Conservation (phyloP, 768 basidiomycete genomes). For the Tremella fuciformis region DNA sequence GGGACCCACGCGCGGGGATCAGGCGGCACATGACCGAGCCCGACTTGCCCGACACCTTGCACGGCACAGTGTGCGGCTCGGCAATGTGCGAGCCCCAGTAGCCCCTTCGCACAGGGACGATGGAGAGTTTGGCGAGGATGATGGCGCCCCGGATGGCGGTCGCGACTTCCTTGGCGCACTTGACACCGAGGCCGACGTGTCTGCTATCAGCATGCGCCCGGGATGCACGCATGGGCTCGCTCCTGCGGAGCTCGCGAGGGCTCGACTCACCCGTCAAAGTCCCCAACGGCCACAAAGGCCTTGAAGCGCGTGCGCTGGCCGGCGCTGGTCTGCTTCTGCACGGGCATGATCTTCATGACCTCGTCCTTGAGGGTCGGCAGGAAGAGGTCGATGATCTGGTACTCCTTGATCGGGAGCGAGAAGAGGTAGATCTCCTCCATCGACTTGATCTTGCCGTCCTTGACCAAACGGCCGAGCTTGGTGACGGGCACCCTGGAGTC, state of each 20-base stretch:
- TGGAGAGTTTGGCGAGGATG: slow-evolving; percentile 95
- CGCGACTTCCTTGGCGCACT: slow-evolving; percentile 99
- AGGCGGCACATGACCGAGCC: slow-evolving; percentile 99
- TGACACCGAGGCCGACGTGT: slow-evolving; percentile 98
- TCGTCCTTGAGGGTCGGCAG: slow-evolving; percentile 91
- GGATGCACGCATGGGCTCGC: not conserved
- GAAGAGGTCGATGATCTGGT: slow-evolving; percentile 99
- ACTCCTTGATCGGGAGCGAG: slow-evolving; percentile 99
- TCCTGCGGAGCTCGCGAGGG: too few species aligned
- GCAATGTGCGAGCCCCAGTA: slow-evolving; percentile 99
- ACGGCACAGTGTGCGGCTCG: slow-evolving; percentile 98
- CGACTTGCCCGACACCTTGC: slow-evolving; percentile 96
- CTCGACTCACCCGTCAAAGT: slow-evolving; percentile 71
- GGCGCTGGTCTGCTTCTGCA: slow-evolving; percentile 99
- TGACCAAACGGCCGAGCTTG: slow-evolving; percentile 97
- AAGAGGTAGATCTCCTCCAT: slow-evolving; percentile 99
- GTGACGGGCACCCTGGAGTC: slow-evolving; percentile 99
- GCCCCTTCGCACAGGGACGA: slow-evolving; percentile 95
- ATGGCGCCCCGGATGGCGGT: slow-evolving; percentile 99
- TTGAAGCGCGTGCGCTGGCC: slow-evolving; percentile 99
- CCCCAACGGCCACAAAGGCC: slow-evolving; percentile 99
- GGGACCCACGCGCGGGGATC: slow-evolving; percentile 71
- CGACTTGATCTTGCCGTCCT: slow-evolving; percentile 99
- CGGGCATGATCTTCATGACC: slow-evolving; percentile 99
- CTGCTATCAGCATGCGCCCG: slow-evolving; percentile 17